Percentiles rank a stretch among this genome's conserved stretches.
phyloP scores from a whole-genome alignment of 108 stramenopile species.

The Nitzschia sp. region DNA sequence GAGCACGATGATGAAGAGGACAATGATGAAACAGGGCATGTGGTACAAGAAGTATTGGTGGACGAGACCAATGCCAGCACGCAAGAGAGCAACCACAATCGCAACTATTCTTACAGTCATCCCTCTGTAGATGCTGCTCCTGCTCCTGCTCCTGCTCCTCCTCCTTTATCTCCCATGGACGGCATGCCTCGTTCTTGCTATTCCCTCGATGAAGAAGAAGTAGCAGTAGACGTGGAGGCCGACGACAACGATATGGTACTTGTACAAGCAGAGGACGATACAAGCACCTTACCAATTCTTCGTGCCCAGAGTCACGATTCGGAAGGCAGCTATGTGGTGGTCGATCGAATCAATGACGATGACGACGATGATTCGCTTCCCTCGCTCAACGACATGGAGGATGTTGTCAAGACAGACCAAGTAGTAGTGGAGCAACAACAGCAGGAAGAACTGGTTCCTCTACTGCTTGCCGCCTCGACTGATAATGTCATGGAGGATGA shows the following conservation, averaged over 20 bases:
- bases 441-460: neutral
- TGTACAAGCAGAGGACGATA: neutral
- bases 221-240: neutral
- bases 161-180: neutral
- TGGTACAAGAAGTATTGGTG: neutral
- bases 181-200: conserved; percentile 1
- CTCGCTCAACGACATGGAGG: neutral
- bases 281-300: neutral
- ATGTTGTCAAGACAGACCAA: neutral
- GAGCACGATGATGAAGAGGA: neutral
- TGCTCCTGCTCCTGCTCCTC: too few relatives aligned
- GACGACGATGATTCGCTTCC: conserved; percentile 1
- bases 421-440: neutral
- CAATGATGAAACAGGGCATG: neutral
- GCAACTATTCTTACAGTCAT: too few relatives aligned
- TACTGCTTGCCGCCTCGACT: neutral
- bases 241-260: neutral
- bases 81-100: too few relatives aligned
- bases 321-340: neutral
- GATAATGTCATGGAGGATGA: neutral
- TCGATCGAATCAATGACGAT: neutral
- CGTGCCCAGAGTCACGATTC: neutral
- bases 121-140: too few relatives aligned
- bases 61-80: neutral
- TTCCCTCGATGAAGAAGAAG: neutral